These are phyloP conservation scores for Lavandula angustifolia DNA, from an alignment of 257 asterid genomes.

Conservation along the genomic window DNA sequence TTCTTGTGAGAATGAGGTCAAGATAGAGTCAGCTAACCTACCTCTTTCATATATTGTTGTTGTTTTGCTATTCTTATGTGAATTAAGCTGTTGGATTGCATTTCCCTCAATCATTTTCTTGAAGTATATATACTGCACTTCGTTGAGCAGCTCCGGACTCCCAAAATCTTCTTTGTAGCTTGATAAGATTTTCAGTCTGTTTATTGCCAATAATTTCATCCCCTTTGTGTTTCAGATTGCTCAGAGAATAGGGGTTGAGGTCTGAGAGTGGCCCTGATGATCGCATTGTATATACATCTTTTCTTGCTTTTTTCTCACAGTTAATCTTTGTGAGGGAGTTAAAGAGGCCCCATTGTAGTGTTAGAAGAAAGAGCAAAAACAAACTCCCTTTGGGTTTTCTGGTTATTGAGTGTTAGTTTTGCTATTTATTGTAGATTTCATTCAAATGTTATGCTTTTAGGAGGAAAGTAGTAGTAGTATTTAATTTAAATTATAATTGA, in stretches of 20 bases:
- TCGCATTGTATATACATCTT: slow-evolving; percentile 31
- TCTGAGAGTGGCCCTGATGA: slow-evolving; percentile 37
- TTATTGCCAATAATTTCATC: background rate
- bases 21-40: background rate
- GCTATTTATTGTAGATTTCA: too few relatives aligned
- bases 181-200: background rate
- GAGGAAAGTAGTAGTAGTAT: too few relatives aligned
- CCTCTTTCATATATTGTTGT: background rate
- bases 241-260: slow-evolving; percentile 78
- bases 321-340: slow-evolving; percentile 21
- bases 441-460: too few relatives aligned
- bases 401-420: too few relatives aligned
- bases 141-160: background rate
- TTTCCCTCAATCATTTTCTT: background rate
- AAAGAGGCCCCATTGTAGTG: slow-evolving; percentile 23
- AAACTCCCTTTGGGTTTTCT: too few relatives aligned
- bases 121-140: background rate
- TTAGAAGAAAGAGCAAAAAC: slow-evolving; percentile 32
- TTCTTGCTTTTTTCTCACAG: slow-evolving; percentile 11
- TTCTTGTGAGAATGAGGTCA: background rate
- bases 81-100: background rate
- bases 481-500: too few relatives aligned
- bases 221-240: slow-evolving; percentile 63
- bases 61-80: background rate
- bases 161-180: background rate